Base-by-base conservation (phyloP, 2,329 filamentous ascomycete species). In the Xylaria hypoxylon region DNA sequence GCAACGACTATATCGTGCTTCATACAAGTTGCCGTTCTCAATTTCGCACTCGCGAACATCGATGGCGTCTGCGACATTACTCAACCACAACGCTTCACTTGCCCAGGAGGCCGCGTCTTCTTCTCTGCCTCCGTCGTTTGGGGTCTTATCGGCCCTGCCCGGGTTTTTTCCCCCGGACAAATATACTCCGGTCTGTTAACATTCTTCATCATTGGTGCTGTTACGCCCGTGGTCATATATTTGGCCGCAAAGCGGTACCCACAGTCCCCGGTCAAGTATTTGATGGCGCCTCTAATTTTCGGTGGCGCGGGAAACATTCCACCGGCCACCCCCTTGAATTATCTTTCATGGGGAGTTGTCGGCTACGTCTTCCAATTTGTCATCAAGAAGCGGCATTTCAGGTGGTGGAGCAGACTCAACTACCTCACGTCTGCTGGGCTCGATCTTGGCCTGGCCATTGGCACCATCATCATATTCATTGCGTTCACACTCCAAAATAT, bases 371-470 rank as follows among this genome's bases (percentile, higher is more conserved):
- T 93, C 82, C 90, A 93, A 77, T 88, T 87, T 76, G 84, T 82
- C 73, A 86, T 93, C 75, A 88, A 89, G 77, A 86, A 86, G 73
- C 83, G 84, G 15, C 84, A 87, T 76, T 88, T 87, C 68, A 84
- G 80, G 31, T 93, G 91, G 91, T 93, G 91, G 91, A 87, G 86
- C 77, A 84, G 89, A 28, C 86, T 92, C 74, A 93, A 92, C 79
- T 93, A 91, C 73, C 79, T 93, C 67, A 90, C 90, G 0, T 90
- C 89, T 13, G 90, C 89, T 0, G 90, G 87, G 0, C 81, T 93
- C 53, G 91, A 93, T 71, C 82, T 91, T 13, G 91, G 90, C 1
- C 81, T 93, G 1, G 89, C 89, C 1, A 79, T 93, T 28, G 84
- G 83, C 19, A 92, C 90, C 1, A 83, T 93, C 48, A 78, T 91